Conservation (phyloP, 306 rosid genomes). For the Astragalus glycyphyllos region DNA sequence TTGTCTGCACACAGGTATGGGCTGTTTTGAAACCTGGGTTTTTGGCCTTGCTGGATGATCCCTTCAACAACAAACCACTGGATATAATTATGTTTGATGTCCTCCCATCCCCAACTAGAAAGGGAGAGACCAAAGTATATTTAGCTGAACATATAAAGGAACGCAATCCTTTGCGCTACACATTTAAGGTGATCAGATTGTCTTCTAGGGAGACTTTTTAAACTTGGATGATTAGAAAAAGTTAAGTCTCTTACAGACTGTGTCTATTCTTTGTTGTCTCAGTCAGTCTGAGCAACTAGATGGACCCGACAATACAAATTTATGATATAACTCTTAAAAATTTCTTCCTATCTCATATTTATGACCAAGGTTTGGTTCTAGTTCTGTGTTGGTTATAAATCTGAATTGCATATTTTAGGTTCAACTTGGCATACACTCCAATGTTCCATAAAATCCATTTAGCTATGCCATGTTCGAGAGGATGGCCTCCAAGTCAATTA, state of each 20-base stretch:
- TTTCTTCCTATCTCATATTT: conserved; percentile 5
- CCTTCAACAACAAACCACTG: conserved; percentile 74
- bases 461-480: conserved; percentile 16
- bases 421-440: conserved; percentile 17
- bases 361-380: conserved; percentile 15
- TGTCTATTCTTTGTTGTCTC: conserved; percentile 16
- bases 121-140: conserved; percentile 61
- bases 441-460: conserved; percentile 24
- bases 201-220: conserved; percentile 5
- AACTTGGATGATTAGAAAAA: conserved; percentile 18
- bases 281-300: conserved; percentile 31
- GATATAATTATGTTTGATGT: conserved; percentile 89
- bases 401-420: conserved; percentile 19
- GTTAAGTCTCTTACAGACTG: conserved; percentile 4
- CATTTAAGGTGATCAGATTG: conserved; percentile 67
- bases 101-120: conserved; percentile 79
- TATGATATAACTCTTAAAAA: conserved; percentile 14
- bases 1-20: conserved; percentile 77
- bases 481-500: conserved; percentile 3
- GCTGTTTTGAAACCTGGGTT: conserved; percentile 97
- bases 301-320: conserved; percentile 25
- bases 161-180: conserved; percentile 78
- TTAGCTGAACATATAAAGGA: conserved; percentile 85
- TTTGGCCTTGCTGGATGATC: conserved; percentile 91
- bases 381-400: conserved; percentile 25